Evolutionary conservation across 2,329 filamentous ascomycete genomes (phyloP), one percentile per base, ranked within the genome.

Genomic region (Pyricularia sp.): DNA sequence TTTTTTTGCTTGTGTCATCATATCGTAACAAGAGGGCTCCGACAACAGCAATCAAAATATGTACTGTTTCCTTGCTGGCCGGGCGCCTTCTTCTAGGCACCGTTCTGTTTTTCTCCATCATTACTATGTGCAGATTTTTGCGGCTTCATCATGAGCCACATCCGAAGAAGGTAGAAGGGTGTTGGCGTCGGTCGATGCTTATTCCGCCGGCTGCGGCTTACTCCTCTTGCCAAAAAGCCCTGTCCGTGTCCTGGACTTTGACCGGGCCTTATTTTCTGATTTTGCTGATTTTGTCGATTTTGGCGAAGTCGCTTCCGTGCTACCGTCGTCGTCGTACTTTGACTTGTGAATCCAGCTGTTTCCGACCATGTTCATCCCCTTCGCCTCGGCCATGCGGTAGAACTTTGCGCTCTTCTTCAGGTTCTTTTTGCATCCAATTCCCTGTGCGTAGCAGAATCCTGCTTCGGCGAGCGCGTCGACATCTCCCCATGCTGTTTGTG

Each of bases 301-400:
- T 50, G 42, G 42, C 69, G 83, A 84, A 23, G 82, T 82, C 72
- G 80, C 83, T 70, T 78, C 78, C 70, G 79, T 77, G 69, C 76
- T 76, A 67, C 79, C 82, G 55, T 90, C 87, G 30, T 92, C 91
- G 70, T 90, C 88, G 78, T 98, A 98, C 77, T 98, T 98, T 69
- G 93, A 82, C 79, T 98, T 98, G 83, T 97, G 94, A 74, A 98
- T 98, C 94, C 95, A 99, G 83, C 93, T 97, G 78, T 98, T 98
- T 69, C 95, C 95, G 69, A 97, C 91, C 93, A 98, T 98, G 79
- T 89, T 97, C 84, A 97, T 94, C 7, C 95, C 95, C 80, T 95
- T 95, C 28, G 90, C 89, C 78, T 97, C 95, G 6, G 95, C 95
- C 82, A 90, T 85, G 26, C 95, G 90, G 78, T 98, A 98, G 75